A percentile compares a stretch with the other conserved stretches of the same genome.
Evolutionary conservation across 2,329 filamentous ascomycete species (phyloP).

Genomic region (Venturia asperata): DNA sequence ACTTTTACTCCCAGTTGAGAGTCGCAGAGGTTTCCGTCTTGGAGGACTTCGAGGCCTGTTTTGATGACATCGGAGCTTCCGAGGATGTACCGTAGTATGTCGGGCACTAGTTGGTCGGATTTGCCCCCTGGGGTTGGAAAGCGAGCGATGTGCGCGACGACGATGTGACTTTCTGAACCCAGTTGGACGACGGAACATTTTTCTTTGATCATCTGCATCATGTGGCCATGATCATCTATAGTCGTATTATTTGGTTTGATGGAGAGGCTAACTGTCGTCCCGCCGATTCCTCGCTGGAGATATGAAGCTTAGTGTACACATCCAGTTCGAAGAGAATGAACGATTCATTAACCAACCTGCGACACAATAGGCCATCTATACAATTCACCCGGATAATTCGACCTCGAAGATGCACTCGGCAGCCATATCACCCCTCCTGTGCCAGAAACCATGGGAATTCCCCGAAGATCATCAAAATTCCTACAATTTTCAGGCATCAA

Average conservation of each 20-base stretch:
- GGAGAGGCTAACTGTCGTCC: background rate
- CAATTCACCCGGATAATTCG: background rate
- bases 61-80: background rate
- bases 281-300: background rate
- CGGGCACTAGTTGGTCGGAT: background rate
- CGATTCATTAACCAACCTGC: no score
- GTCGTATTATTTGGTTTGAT: background rate
- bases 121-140: background rate
- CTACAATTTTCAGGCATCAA: background rate
- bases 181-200: conserved; percentile 4
- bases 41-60: background rate
- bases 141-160: background rate
- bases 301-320: background rate
- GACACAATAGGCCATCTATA: background rate
- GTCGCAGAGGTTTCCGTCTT: background rate
- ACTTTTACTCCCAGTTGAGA: background rate
- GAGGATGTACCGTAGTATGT: background rate
- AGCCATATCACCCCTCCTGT: background rate
- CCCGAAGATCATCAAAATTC: background rate
- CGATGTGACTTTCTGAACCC: background rate
- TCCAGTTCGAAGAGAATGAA: no score
- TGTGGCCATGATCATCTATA: background rate
- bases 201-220: background rate
- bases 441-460: background rate
- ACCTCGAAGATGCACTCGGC: background rate